phyloP scores from a whole-genome alignment of 179 eudicot species.

The Beta macrorhiza region DNA sequence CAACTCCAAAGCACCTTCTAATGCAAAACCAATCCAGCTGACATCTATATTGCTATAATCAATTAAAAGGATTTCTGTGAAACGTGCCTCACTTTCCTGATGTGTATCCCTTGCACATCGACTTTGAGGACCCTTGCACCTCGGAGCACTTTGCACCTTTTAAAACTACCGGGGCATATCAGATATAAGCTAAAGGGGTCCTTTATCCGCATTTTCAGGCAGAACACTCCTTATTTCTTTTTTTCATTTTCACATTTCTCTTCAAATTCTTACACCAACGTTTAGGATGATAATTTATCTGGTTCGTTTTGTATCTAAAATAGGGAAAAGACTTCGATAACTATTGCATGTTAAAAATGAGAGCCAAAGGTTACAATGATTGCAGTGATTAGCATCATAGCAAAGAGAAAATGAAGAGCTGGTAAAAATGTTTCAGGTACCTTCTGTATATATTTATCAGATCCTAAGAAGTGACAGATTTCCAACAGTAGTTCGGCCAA shows the following conservation, averaged over 20 bases:
- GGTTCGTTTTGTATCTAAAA: background rate
- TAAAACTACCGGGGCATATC: background rate
- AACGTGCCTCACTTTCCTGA: background rate
- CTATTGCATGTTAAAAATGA: background rate
- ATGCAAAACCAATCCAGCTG: background rate
- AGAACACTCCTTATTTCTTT: background rate
- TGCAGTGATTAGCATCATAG: background rate
- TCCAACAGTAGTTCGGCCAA: conserved; percentile 88
- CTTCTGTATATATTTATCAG: conserved; percentile 66
- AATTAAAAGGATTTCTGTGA: background rate
- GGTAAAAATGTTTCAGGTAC: conserved; percentile 34
- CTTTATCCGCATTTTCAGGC: background rate
- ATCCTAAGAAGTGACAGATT: conserved; percentile 74
- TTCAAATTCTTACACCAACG: background rate
- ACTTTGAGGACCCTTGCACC: background rate
- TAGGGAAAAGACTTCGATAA: background rate
- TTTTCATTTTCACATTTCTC: background rate
- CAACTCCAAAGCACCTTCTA: background rate
- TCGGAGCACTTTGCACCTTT: background rate
- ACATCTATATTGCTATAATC: background rate
- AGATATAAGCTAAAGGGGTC: background rate
- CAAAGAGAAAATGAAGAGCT: conserved; percentile 9
- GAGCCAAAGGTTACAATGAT: conserved; percentile 3
- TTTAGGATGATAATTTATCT: background rate
- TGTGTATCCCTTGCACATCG: conserved; percentile 1